Evolutionary conservation across 2,329 filamentous ascomycete species (phyloP).

Genomic region (Arthrobotrys pseudoclavata): DNA sequence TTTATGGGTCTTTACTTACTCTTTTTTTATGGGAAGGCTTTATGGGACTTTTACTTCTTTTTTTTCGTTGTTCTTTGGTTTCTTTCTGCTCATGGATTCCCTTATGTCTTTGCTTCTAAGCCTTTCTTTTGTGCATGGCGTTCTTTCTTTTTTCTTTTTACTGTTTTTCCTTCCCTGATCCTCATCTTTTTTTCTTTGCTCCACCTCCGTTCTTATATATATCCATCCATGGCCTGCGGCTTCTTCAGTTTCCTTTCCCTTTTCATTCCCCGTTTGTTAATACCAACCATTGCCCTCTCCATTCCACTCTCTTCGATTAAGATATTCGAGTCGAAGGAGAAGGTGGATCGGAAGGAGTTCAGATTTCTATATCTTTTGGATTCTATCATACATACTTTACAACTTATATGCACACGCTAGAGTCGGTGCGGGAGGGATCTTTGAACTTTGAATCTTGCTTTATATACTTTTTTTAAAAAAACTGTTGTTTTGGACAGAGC

Average conservation of each 20-base stretch:
- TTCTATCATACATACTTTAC: neutral
- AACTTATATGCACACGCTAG: neutral
- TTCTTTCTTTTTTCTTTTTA: constrained; percentile 7
- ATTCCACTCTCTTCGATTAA: neutral
- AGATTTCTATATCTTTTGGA: neutral
- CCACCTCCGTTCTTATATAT: constrained; percentile 9
- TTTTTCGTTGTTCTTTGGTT: neutral
- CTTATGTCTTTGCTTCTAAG: constrained; percentile 25
- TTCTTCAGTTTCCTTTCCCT: constrained; percentile 29
- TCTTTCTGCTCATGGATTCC: constrained; percentile 20
- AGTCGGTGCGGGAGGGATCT: neutral
- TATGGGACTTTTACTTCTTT: constrained; percentile 6
- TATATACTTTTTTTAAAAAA: too few relatives aligned
- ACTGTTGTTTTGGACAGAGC: too few relatives aligned
- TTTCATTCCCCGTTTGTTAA: constrained; percentile 40
- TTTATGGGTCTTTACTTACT: constrained; percentile 10
- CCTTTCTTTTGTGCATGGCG: constrained; percentile 25
- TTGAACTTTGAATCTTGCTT: too few relatives aligned
- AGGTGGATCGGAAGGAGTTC: neutral
- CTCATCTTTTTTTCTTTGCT: constrained; percentile 17
- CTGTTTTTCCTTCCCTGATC: constrained; percentile 7
- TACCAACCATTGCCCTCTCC: constrained; percentile 34
- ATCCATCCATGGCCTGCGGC: constrained; percentile 20
- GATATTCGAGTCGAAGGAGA: neutral
- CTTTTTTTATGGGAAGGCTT: constrained; percentile 35